These are phyloP conservation scores for Aplosporella prunicola DNA, from an alignment of 2,329 filamentous ascomycete genomes.

Conservation along the genomic window DNA sequence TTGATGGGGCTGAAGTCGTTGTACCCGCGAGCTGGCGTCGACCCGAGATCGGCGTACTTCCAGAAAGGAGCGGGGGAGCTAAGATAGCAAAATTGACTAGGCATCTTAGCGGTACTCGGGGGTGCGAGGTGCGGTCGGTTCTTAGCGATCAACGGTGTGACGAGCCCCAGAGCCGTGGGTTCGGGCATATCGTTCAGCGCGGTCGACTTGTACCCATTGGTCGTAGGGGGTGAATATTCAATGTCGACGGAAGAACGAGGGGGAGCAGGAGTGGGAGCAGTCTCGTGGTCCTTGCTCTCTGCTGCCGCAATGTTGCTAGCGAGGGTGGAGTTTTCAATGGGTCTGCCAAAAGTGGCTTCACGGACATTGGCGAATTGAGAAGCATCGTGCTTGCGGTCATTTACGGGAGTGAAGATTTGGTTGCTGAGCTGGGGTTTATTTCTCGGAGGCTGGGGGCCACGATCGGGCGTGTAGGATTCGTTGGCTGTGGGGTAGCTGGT, in stretches of 20 bases:
- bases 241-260: constrained; percentile 5
- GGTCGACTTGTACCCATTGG: constrained; percentile 7
- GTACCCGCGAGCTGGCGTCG: constrained; percentile 52
- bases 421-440: constrained; percentile 11
- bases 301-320: constrained; percentile 2
- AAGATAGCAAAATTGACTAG: constrained; percentile 77
- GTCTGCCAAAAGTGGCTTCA: constrained; percentile 1
- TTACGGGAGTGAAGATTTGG: constrained; percentile 12
- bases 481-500: constrained; percentile 39
- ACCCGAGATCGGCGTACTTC: constrained; percentile 72
- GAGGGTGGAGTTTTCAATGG: constrained; percentile 4
- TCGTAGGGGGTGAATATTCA: constrained; percentile 6
- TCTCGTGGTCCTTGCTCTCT: constrained; percentile 7
- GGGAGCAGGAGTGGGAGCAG: constrained; percentile 3
- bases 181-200: constrained; percentile 8
- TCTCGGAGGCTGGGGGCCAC: constrained; percentile 34
- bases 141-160: constrained; percentile 64
- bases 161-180: constrained; percentile 20
- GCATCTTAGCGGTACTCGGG: constrained; percentile 69
- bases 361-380: constrained; percentile 15
- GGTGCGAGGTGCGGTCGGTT: constrained; percentile 68
- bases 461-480: constrained; percentile 46
- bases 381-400: constrained; percentile 20
- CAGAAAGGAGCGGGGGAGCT: constrained; percentile 80
- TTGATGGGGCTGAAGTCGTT: constrained; percentile 28